phyloP scores from a whole-genome alignment of 306 rosid genomes.

The Ormosia semicastrata region DNA sequence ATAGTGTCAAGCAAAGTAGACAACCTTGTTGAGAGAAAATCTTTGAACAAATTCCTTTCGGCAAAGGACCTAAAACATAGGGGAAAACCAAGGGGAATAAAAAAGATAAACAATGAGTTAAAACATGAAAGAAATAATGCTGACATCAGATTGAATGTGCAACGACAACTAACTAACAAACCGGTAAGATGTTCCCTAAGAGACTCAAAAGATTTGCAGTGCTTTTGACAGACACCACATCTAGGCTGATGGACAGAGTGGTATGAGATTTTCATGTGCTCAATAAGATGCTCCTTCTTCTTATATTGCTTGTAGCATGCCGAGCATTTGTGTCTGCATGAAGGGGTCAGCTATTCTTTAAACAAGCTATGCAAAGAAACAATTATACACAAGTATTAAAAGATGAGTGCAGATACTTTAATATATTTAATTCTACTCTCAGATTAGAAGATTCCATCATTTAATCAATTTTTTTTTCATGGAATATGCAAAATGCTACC shows the following conservation, averaged over 20 bases:
- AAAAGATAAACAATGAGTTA: constrained; percentile 10
- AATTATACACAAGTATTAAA: not conserved
- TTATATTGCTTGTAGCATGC: constrained; percentile 85
- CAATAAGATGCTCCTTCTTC: constrained; percentile 67
- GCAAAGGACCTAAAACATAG: constrained; percentile 56
- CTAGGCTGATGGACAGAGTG: constrained; percentile 80
- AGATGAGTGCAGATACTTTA: not conserved
- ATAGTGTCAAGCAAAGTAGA: constrained; percentile 55
- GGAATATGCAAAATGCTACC: not conserved
- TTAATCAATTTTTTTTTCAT: not conserved
- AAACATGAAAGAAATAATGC: not conserved
- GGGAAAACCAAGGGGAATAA: not conserved
- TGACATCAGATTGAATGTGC: not conserved
- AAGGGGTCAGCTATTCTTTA: constrained; percentile 16
- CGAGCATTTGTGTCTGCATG: constrained; percentile 64
- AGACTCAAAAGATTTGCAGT: constrained; percentile 81
- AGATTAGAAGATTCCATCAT: not conserved
- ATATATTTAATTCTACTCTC: not conserved
- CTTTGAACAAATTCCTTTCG: constrained; percentile 51
- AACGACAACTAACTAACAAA: constrained; percentile 43
- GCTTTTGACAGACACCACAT: constrained; percentile 70
- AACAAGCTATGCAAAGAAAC: constrained; percentile 6
- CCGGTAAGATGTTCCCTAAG: constrained; percentile 77
- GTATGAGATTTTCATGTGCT: constrained; percentile 63
- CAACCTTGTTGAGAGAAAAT: constrained; percentile 64